Evolutionary conservation across 352 stramenopile genomes (phyloP), one percentile per base, ranked within the genome.

Genomic region (Phytophthora boehmeriae): DNA sequence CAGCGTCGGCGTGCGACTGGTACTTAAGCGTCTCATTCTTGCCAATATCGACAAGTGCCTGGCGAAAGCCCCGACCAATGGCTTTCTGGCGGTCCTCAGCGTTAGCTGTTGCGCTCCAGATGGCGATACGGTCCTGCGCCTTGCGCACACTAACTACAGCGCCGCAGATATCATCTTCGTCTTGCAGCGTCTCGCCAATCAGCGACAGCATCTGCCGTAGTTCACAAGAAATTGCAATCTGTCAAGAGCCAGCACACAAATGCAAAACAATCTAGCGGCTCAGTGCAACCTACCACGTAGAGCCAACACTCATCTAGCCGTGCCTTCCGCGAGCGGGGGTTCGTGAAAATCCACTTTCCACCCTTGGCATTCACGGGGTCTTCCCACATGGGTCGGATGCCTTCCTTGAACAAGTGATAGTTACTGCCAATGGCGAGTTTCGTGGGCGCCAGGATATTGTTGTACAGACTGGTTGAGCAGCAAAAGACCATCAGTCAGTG

Each of bases 361-460:
- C 97, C 97, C 72, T 88, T 98, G 59, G 75, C 85, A 74, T 98
- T 99, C 36, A 88, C 80, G 20, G 89, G 83, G 72, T 99, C 96
- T 78, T 99, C 97, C 97, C 97, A 99, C 90, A 98, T 98, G 20
- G 97, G 97, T 51, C 95, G 85, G 41, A 98, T 93, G 44, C 96
- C 96, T 43, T 98, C 83, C 73, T 98, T 98, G 73, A 99, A 99
- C 61, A 99, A 80, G 71, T 98, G 96, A 76, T 99, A 99, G 86
- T 99, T 98, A 68, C 89, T 98, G 67, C 91, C 89, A 13, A 94
- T 77, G 43, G 87, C 76, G 32, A 98, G 81, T 67, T 96, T 88
- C 43, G 81, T 96, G 42, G 92, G 84, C 52, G 88, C 80, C 54
- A 97, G 68, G n/a, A 98, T 83, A 76, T 98, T 98, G 86, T 98